Evolutionary conservation across 1,139 yeast species (phyloP), one percentile per base, ranked within the genome.

Genomic region (Yamadazyma spencermartinsiae): DNA sequence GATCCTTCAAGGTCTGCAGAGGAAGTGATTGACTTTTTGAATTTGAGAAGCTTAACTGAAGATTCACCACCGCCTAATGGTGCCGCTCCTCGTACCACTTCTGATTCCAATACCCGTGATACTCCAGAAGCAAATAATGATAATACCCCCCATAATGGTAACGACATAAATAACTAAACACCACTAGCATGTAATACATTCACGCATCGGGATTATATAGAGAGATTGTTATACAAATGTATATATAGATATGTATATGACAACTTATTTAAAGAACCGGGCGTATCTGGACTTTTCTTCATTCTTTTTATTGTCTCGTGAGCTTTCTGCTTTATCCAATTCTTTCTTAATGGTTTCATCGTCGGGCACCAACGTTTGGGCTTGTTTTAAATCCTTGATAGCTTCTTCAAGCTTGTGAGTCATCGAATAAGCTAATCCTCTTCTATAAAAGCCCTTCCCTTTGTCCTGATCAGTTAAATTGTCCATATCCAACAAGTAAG

Each of bases 361-460:
- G 1, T 61, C 55, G 1, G 82, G 79, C 31, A 71, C 68, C 23
- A 72, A 48, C 3, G 60, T 55, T 10, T 52, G 48, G 5, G 89
- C 86, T 12, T 51, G 45, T 31, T 61, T 52, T 35, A 80, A 67
- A 32, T 74, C 75, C 11, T 53, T 55, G 0, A 76, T 46, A 0
- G 89, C 84, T 14, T 63, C 67, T n/a, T 74, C 72, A 37, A 63
- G 68, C 46, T 76, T 72, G 19, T 67, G 74, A 43, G 71, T 51
- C 4, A 65, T 68, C 1, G 60, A 43, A 27, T 67, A 61, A 1
- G 84, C 74, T 36, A 68, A 62, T 0, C 86, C 90, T 43, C 72
- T 68, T 58, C 94, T 71, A 54, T 72, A 85, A 41, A 69, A 65
- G 0, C 82, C 81, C 56, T 85, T 85, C 1, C 87, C 83, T 44